Percentiles rank a stretch among this genome's conserved stretches.
Evolutionary conservation across 495 filamentous ascomycete genomes (phyloP).

Genomic region (Durotheca rogersii): DNA sequence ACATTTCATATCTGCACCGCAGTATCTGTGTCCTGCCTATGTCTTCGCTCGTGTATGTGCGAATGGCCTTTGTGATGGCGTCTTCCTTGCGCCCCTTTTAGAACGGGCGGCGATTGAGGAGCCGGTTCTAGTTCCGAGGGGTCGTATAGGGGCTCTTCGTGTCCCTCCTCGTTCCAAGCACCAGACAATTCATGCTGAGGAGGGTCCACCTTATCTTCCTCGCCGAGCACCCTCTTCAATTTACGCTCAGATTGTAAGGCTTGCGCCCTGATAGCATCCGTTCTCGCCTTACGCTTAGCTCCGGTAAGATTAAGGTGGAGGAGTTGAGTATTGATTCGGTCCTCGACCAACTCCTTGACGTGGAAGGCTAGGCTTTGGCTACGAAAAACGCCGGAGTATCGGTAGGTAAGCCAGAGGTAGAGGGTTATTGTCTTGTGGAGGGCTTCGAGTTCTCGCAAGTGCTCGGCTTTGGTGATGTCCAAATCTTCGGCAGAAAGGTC

Average conservation of each 20-base stretch:
- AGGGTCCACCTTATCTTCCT: neutral
- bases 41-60: neutral
- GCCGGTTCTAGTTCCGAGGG: constrained; percentile 9
- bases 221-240: constrained; percentile 20
- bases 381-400: constrained; percentile 74
- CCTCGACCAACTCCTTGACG: constrained; percentile 76
- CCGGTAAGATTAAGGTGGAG: constrained; percentile 35
- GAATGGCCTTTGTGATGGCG: neutral
- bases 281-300: constrained; percentile 11
- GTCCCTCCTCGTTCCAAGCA: constrained; percentile 33
- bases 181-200: constrained; percentile 30
- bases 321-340: constrained; percentile 69
- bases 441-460: constrained; percentile 65
- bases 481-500: constrained; percentile 45
- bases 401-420: constrained; percentile 83
- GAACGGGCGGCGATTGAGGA: neutral
- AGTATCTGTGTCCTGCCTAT: neutral
- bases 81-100: neutral
- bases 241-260: constrained; percentile 15
- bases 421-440: constrained; percentile 80
- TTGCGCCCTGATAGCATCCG: constrained; percentile 21
- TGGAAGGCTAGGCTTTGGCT: constrained; percentile 76
- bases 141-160: constrained; percentile 36
- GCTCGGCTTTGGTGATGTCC: constrained; percentile 45
- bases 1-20: constrained; percentile 6